Evolutionary conservation across 768 basidiomycete genomes (phyloP), one percentile per base, ranked within the genome.

Genomic region (Tulasnella sp.): DNA sequence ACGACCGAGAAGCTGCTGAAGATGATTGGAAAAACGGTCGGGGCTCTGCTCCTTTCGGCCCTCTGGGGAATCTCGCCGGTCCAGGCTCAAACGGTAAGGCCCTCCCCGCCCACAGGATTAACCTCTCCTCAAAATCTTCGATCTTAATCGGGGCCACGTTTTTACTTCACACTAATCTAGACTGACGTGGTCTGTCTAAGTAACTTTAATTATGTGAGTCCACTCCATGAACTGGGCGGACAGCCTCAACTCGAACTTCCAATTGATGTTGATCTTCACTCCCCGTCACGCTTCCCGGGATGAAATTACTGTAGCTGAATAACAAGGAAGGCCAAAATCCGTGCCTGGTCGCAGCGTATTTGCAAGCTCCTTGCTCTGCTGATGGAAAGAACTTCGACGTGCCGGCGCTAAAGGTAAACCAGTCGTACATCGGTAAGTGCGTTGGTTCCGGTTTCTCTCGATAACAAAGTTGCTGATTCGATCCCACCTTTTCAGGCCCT

Each of bases 331-430:
- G 42, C 3, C 70, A 72, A 35, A 72, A 63, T 72, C 70, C 70
- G 32, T 72, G 70, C 40, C 62, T 72, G n/a, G 64, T 72, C 12
- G 36, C 70, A n/a, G 70, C 70, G 12, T 72, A 72, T 41, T n/a
- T 72, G 52, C 52, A 72, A 34, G 37, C 19, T 59, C 35, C 32
- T 3, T 72, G 70, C 42, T 52, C 42, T 1, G 11, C 7, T 0
- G 37, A n/a, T 6, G 70, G 70, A 22, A 59, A 35, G 22, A 72
- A 72, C 37, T 72, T 17, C 26, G 37, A 36, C 26, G 62, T 72
- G 7, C 29, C 36, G 14, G 36, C 26, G 22, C 59, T 29, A 3
- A 17, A 22, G 5, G 14, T 5, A 7, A 36, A 44, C 40, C 32
- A 41, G 44, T 29, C 47, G 8, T 62, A 36, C 26, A 26, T 34